Percentiles rank a stretch among this genome's conserved stretches.
phyloP scores from a whole-genome alignment of 192 early-diverging fungal species.

The Coemansia sp. region DNA sequence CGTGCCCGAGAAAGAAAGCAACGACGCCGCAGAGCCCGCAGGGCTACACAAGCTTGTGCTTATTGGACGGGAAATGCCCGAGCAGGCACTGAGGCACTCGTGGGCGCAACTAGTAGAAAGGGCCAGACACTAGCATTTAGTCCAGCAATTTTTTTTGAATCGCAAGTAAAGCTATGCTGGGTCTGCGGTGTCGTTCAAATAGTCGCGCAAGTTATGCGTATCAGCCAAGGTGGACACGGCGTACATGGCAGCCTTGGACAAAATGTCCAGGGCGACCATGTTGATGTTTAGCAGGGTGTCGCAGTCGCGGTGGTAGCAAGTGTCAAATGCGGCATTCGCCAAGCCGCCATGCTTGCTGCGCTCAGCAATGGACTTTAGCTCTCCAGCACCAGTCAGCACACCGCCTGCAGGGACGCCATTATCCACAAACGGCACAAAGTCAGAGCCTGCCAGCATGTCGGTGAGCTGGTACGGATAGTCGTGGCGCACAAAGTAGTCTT shows the following conservation, averaged over 20 bases:
- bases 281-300: constrained; percentile 65
- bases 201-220: constrained; percentile 17
- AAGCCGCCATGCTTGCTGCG: constrained; percentile 59
- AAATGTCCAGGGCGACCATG: constrained; percentile 52
- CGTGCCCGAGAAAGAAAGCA: constrained; percentile 14
- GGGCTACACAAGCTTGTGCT: constrained; percentile 36
- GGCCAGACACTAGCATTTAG: constrained; percentile 5
- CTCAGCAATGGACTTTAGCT: constrained; percentile 58
- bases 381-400: constrained; percentile 60
- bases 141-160: neutral
- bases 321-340: constrained; percentile 62
- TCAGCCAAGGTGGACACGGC: constrained; percentile 27
- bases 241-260: constrained; percentile 54
- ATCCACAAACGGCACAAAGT: constrained; percentile 67
- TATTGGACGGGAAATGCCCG: constrained; percentile 34
- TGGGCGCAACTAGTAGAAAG: constrained; percentile 24
- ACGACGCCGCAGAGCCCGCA: neutral
- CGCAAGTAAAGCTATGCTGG: constrained; percentile 2
- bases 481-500: constrained; percentile 55
- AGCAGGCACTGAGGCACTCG: constrained; percentile 33
- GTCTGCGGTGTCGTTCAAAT: neutral
- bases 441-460: constrained; percentile 61
- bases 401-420: constrained; percentile 65
- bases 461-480: constrained; percentile 53
- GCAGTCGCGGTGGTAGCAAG: constrained; percentile 69